A percentile compares a stretch with the other conserved stretches of the same genome.
These are phyloP conservation scores for Chenopodium suecicum DNA, from an alignment of 148 eudicot species.

Conservation along the genomic window DNA sequence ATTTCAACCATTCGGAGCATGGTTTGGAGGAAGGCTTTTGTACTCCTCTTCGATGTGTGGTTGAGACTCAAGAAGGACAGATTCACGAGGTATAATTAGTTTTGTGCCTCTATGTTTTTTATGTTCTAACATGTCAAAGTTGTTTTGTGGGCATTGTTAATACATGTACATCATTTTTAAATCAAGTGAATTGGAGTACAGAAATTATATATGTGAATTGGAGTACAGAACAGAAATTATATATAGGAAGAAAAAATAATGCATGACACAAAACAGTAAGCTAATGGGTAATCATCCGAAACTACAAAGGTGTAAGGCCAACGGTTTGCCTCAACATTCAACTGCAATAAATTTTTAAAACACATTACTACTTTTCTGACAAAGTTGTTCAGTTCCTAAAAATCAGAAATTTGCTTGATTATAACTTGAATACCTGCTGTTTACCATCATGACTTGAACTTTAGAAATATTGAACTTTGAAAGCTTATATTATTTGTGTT, in stretches of 20 bases:
- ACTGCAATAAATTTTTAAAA: conserved; percentile 29
- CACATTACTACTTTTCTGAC: neutral
- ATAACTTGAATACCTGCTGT: conserved; percentile 33
- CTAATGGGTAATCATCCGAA: conserved; percentile 48
- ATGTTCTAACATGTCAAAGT: too few relatives aligned
- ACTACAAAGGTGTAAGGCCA: conserved; percentile 77
- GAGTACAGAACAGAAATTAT: too few relatives aligned
- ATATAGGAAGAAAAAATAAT: neutral
- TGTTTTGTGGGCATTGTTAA: too few relatives aligned
- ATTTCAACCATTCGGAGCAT: too few relatives aligned
- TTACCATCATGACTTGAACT: conserved; percentile 30
- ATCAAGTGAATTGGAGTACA: neutral
- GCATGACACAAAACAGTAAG: neutral
- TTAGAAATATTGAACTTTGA: too few relatives aligned
- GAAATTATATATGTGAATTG: neutral
- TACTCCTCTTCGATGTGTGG: too few relatives aligned
- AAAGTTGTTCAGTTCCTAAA: neutral
- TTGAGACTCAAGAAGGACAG: too few relatives aligned
- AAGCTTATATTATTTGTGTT: neutral
- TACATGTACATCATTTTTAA: neutral
- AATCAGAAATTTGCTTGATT: neutral
- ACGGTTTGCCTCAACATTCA: conserved; percentile 40
- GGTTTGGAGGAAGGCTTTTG: too few relatives aligned
- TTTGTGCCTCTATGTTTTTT: too few relatives aligned
- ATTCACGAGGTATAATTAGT: too few relatives aligned